Evolutionary conservation across 2,329 filamentous ascomycete species (phyloP).

Genomic region (Fragosphaeria purpurea): DNA sequence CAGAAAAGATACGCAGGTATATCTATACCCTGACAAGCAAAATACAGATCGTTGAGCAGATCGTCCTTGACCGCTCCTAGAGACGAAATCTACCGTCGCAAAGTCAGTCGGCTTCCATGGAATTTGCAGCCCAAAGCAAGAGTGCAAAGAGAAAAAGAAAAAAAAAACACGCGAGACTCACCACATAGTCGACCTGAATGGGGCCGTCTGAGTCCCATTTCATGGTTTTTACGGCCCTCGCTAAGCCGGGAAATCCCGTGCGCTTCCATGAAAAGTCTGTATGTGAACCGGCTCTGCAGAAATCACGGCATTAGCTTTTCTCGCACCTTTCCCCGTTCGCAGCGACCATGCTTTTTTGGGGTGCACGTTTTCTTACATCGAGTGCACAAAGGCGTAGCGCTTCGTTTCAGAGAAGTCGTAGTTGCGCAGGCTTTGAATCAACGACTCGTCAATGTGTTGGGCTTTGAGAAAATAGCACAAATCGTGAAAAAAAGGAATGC

Average conservation of each 20-base stretch:
- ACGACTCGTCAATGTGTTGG: slow-evolving; percentile 51
- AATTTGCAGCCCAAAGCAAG: background rate
- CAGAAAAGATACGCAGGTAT: background rate
- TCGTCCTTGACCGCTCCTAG: slow-evolving; percentile 64
- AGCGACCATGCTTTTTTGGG: too few species aligned
- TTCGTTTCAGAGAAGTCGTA: slow-evolving; percentile 75
- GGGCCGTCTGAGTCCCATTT: slow-evolving; percentile 45
- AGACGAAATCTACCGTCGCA: slow-evolving; percentile 56
- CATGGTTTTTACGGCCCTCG: slow-evolving; percentile 53
- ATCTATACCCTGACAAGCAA: slow-evolving; percentile 41
- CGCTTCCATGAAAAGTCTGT: slow-evolving; percentile 31
- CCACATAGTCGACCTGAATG: slow-evolving; percentile 64
- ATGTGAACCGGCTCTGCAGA: slow-evolving; percentile 45
- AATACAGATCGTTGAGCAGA: slow-evolving; percentile 50
- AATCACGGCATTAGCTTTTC: too few species aligned
- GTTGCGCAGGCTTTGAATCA: slow-evolving; percentile 57
- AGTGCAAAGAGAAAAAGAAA: background rate
- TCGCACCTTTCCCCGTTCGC: too few species aligned
- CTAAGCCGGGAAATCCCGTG: slow-evolving; percentile 64
- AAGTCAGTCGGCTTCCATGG: background rate
- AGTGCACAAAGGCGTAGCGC: slow-evolving; percentile 71
- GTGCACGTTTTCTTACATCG: slow-evolving; percentile 48
- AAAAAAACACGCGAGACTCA: slow-evolving; percentile 24
- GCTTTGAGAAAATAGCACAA: slow-evolving; percentile 60
- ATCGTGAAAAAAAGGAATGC: slow-evolving; percentile 52